Conservation (phyloP, 2,329 filamentous ascomycete genomes). For the Truncatella angustata region DNA sequence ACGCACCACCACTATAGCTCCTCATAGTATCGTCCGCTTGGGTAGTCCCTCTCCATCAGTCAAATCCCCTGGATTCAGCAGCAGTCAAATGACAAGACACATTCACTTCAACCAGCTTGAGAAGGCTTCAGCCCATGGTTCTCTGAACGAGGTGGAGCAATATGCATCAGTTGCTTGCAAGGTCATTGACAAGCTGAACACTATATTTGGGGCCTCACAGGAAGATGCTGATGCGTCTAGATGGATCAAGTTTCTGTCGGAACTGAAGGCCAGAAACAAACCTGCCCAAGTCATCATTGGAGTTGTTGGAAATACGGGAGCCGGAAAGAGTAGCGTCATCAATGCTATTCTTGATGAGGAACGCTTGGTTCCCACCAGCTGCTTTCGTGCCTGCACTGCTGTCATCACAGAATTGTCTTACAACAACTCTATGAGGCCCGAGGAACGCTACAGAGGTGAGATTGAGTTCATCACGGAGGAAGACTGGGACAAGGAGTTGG, state of each 20-base stretch:
- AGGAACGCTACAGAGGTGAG: conserved; percentile 23
- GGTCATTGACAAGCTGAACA: neutral
- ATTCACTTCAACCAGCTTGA: neutral
- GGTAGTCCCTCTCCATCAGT: too few relatives aligned
- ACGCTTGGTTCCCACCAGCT: conserved; percentile 35
- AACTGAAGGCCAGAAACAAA: conserved; percentile 35
- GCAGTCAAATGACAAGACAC: too few relatives aligned
- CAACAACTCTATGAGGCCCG: conserved; percentile 24
- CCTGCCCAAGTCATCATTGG: conserved; percentile 47
- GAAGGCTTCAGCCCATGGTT: neutral
- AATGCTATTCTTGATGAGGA: conserved; percentile 27
- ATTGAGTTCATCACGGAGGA: conserved; percentile 24
- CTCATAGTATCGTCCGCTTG: too few relatives aligned
- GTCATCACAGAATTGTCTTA: conserved; percentile 25
- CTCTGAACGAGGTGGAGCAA: neutral
- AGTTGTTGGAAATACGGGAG: conserved; percentile 25
- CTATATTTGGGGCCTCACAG: neutral
- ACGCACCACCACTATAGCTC: too few relatives aligned
- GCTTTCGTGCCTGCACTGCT: conserved; percentile 31
- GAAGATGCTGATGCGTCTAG: neutral
- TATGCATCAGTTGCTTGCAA: neutral
- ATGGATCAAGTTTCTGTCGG: conserved; percentile 40
- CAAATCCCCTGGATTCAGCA: too few relatives aligned
- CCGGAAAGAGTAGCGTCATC: conserved; percentile 23
- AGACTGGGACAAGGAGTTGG: conserved; percentile 23